phyloP scores from a whole-genome alignment of 2,329 filamentous ascomycete genomes.

The Fusarium concolor region DNA sequence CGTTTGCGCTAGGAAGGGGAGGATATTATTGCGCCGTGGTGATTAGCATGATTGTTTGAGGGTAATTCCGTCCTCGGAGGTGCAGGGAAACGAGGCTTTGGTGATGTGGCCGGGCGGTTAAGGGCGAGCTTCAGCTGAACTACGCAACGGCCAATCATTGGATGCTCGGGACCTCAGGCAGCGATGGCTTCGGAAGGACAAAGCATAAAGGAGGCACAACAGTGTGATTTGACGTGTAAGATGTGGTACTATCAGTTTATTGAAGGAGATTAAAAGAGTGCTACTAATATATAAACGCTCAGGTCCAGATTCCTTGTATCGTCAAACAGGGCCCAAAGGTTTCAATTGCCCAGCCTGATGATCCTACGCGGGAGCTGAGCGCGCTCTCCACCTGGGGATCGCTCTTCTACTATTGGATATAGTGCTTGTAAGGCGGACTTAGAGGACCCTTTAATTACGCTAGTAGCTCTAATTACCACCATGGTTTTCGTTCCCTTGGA shows the following conservation, averaged over 20 bases:
- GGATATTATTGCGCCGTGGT: slow-evolving; percentile 30
- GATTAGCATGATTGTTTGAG: slow-evolving; percentile 25
- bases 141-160: slow-evolving; percentile 20
- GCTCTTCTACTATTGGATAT: slow-evolving; percentile 20
- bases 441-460: slow-evolving; percentile 39
- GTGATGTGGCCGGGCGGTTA: slow-evolving; percentile 25
- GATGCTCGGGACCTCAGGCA: slow-evolving; percentile 21
- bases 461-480: slow-evolving; percentile 30
- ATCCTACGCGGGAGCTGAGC: slow-evolving; percentile 25
- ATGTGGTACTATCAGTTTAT: neutral
- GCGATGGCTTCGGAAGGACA: slow-evolving; percentile 13
- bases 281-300: slow-evolving; percentile 4
- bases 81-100: slow-evolving; percentile 18
- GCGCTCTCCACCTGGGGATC: slow-evolving; percentile 24
- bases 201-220: slow-evolving; percentile 17
- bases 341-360: slow-evolving; percentile 27
- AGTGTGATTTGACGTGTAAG: neutral
- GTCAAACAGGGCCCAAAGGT: slow-evolving; percentile 24
- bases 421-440: slow-evolving; percentile 31
- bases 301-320: slow-evolving; percentile 14
- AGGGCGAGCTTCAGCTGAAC: slow-evolving; percentile 33
- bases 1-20: slow-evolving; percentile 4
- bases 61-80: slow-evolving; percentile 12
- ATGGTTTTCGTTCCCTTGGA: slow-evolving; percentile 9
- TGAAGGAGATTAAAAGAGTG: neutral